Conservation (phyloP, 2,329 filamentous ascomycete genomes). For the Diplodia seriata region DNA sequence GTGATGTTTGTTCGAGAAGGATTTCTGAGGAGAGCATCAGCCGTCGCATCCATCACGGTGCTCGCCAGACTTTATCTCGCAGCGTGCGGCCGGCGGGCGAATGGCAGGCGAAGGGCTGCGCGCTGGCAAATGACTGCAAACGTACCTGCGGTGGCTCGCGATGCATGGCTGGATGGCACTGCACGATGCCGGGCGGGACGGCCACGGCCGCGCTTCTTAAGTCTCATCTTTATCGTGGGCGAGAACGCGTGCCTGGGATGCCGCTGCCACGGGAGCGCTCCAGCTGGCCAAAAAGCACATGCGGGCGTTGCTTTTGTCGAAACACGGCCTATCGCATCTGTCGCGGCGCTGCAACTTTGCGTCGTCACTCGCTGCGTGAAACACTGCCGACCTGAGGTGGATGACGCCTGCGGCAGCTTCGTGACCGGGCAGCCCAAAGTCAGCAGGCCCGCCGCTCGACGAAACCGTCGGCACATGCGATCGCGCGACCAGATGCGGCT, state of each 20-base stretch:
- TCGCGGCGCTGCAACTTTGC: constrained; percentile 9
- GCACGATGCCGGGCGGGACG: constrained; percentile 9
- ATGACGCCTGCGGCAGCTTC: constrained; percentile 17
- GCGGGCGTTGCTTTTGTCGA: constrained; percentile 32
- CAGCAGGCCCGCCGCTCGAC: constrained; percentile 15
- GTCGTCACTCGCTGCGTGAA: constrained; percentile 7
- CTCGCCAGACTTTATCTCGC: constrained; percentile 17
- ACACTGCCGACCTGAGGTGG: constrained; percentile 8
- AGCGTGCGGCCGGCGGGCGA: neutral
- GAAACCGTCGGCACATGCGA: constrained; percentile 24
- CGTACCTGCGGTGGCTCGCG: constrained; percentile 24
- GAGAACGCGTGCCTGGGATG: constrained; percentile 3
- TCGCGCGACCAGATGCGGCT: constrained; percentile 11
- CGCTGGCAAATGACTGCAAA: neutral
- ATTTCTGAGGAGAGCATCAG: constrained; percentile 19
- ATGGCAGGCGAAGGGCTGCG: neutral
- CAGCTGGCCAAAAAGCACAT: constrained; percentile 16
- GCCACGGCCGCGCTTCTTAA: constrained; percentile 1
- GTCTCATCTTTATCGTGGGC: constrained; percentile 9
- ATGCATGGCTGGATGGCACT: constrained; percentile 9
- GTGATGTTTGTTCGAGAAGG: constrained; percentile 15
- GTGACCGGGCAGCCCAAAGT: constrained; percentile 12
- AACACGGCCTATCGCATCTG: constrained; percentile 27
- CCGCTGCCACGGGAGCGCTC: constrained; percentile 15
- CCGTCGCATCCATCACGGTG: constrained; percentile 21